Conservation (phyloP, 768 basidiomycete genomes). For the Coprinopsis marcescibilis region DNA sequence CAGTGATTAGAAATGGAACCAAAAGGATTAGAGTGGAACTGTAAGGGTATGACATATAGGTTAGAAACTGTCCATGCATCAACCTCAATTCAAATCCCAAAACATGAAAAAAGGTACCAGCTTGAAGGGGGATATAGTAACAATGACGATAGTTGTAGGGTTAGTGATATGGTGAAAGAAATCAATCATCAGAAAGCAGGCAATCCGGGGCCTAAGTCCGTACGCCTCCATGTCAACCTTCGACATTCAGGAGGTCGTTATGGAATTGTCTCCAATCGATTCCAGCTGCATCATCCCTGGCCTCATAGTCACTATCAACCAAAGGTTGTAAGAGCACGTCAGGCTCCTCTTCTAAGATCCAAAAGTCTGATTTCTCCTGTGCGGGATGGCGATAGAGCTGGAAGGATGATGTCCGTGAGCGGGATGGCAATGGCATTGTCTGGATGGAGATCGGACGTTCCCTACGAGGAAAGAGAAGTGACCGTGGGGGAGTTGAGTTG, state of each 20-base stretch:
- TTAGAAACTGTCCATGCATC: too few relatives aligned
- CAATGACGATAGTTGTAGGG: too few relatives aligned
- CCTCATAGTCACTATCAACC: conserved; percentile 19
- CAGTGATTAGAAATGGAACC: neutral
- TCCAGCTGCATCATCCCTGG: conserved; percentile 30
- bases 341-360: conserved; percentile 38
- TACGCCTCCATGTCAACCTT: conserved; percentile 10
- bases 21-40: too few relatives aligned
- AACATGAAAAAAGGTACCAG: too few relatives aligned
- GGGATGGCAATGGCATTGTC: conserved; percentile 23
- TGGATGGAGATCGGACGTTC: conserved; percentile 21
- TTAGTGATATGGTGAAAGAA: neutral
- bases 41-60: too few relatives aligned
- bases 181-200: neutral
- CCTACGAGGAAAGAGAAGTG: conserved; percentile 14
- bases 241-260: conserved; percentile 33
- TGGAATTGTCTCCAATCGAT: conserved; percentile 60
- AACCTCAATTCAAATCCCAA: too few relatives aligned
- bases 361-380: conserved; percentile 25
- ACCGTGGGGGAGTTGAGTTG: conserved; percentile 23
- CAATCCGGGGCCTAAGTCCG: neutral
- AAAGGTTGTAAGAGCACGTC: too few relatives aligned
- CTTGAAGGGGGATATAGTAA: neutral
- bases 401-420: conserved; percentile 19
- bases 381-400: conserved; percentile 18